Conservation (phyloP, 2,329 filamentous ascomycete genomes). For the Pestalotiopsis sp. region DNA sequence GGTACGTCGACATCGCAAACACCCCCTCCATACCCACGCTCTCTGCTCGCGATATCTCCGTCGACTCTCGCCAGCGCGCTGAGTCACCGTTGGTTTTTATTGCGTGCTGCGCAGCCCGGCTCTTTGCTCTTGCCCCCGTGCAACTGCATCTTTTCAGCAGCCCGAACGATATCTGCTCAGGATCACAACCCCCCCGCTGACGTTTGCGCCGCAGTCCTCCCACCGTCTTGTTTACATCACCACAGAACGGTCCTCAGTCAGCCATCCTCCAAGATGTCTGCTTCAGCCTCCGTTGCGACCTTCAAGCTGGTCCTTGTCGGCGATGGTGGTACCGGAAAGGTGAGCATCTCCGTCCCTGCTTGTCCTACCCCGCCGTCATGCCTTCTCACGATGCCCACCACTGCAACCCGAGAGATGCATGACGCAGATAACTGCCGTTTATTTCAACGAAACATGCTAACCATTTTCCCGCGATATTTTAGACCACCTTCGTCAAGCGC, state of each 20-base stretch:
- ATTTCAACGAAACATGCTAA: constrained; percentile 10
- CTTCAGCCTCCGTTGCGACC: constrained; percentile 65
- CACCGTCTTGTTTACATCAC: constrained; percentile 49
- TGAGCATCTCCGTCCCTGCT: constrained; percentile 42
- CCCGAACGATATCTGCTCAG: neutral
- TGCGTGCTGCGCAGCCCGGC: neutral
- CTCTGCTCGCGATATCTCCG: neutral
- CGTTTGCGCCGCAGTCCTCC: constrained; percentile 21
- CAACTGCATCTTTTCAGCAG: neutral
- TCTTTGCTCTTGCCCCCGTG: neutral
- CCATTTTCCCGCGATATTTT: constrained; percentile 22
- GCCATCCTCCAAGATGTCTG: constrained; percentile 63
- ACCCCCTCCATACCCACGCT: neutral
- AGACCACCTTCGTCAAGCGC: constrained; percentile 99
- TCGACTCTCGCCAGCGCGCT: neutral
- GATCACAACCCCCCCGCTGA: constrained; percentile 23
- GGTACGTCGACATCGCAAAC: neutral
- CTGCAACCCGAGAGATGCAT: neutral
- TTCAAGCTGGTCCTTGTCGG: constrained; percentile 99
- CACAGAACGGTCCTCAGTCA: constrained; percentile 23
- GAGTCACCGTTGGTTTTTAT: neutral
- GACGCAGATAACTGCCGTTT: neutral
- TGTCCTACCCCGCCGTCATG: constrained; percentile 16
- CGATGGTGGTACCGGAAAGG: constrained; percentile 99
- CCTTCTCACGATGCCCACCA: constrained; percentile 11